These are phyloP conservation scores for Pyrenochaeta sp. DNA, from an alignment of 2,329 filamentous ascomycete genomes.

Conservation along the genomic window DNA sequence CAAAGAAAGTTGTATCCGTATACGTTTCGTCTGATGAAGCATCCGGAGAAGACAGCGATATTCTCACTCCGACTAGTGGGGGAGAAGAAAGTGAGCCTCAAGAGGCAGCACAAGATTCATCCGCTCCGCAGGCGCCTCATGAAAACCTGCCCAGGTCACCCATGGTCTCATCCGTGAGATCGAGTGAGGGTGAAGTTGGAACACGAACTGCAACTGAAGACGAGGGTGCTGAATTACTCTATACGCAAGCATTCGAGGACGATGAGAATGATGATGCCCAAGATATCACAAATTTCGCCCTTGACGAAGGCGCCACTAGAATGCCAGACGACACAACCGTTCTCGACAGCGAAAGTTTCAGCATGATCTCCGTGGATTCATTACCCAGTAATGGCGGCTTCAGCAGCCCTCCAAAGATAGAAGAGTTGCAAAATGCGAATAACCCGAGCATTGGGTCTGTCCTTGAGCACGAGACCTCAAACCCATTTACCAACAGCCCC, in stretches of 20 bases:
- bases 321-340: constrained; percentile 56
- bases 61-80: constrained; percentile 35
- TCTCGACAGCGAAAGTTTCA: constrained; percentile 60
- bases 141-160: constrained; percentile 7
- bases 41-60: constrained; percentile 28
- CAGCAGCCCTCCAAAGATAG: constrained; percentile 34
- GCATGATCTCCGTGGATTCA: constrained; percentile 60
- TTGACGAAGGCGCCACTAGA: constrained; percentile 43
- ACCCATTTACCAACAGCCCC: constrained; percentile 4
- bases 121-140: not conserved
- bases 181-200: constrained; percentile 2
- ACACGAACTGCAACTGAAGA: not conserved
- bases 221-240: not conserved
- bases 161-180: constrained; percentile 4
- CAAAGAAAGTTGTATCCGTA: constrained; percentile 24
- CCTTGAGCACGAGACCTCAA: constrained; percentile 22
- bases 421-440: constrained; percentile 9
- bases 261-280: constrained; percentile 30
- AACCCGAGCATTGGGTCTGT: constrained; percentile 11
- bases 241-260: constrained; percentile 14
- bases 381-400: constrained; percentile 46
- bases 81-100: constrained; percentile 26
- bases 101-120: not conserved
- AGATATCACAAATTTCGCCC: constrained; percentile 33
- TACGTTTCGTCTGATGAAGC: constrained; percentile 30